Percentiles rank a stretch among this genome's conserved stretches.
Conservation (phyloP, 2,329 filamentous ascomycete genomes). For the Xylaria sp. region DNA sequence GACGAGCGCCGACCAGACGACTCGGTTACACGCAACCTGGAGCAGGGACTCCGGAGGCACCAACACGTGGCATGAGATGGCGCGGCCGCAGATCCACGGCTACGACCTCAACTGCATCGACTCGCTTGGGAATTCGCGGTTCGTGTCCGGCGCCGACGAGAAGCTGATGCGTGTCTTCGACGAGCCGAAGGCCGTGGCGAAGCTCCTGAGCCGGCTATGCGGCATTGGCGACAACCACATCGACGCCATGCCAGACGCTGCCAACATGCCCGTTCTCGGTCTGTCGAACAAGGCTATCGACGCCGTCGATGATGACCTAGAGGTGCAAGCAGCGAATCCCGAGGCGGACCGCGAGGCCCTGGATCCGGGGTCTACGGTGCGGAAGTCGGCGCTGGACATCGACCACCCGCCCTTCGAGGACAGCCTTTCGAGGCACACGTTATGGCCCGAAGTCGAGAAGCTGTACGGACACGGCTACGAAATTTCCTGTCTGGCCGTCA, state of each 20-base stretch:
- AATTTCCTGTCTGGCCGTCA: conserved; percentile 83
- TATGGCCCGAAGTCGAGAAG: conserved; percentile 97
- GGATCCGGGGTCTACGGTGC: conserved; percentile 58
- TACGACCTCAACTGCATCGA: conserved; percentile 97
- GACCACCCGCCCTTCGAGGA: conserved; percentile 85
- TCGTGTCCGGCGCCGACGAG: conserved; percentile 94
- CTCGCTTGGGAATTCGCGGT: conserved; percentile 70
- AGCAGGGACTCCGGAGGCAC: conserved; percentile 41
- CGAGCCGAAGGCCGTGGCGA: conserved; percentile 81
- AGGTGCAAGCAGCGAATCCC: conserved; percentile 40
- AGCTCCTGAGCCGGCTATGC: conserved; percentile 70
- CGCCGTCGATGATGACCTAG: conserved; percentile 47
- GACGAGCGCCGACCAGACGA: conserved; percentile 91
- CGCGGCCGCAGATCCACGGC: conserved; percentile 93
- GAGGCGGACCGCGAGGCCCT: conserved; percentile 56
- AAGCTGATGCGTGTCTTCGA: conserved; percentile 97
- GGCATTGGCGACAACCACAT: conserved; percentile 54
- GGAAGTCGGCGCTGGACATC: conserved; percentile 65
- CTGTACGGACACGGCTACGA: conserved; percentile 98
- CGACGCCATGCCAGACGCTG: conserved; percentile 73
- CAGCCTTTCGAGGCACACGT: conserved; percentile 81
- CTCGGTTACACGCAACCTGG: conserved; percentile 84
- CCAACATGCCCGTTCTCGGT: conserved; percentile 92
- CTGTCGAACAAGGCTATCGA: conserved; percentile 94
- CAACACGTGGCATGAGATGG: conserved; percentile 90